Evolutionary conservation across 208 protist species (phyloP).

Genomic region (Acanthamoeba sp.): DNA sequence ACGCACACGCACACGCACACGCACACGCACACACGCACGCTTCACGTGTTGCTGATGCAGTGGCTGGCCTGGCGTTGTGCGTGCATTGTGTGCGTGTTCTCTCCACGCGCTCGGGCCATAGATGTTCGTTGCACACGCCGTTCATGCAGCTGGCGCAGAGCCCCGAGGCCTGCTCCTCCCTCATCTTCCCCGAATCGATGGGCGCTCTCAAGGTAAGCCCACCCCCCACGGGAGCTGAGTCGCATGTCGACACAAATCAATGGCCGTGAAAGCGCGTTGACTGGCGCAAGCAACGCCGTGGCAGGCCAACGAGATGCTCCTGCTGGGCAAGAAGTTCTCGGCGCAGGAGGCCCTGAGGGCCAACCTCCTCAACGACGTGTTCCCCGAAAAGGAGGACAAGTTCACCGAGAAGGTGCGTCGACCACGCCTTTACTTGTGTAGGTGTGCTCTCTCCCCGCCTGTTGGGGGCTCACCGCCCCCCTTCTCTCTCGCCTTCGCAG

Average conservation of each 20-base stretch:
- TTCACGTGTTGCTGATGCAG: no score
- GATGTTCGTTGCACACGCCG: constrained; percentile 63
- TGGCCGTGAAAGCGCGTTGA: no score
- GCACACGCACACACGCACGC: no score
- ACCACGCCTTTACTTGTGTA: neutral
- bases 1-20: no score
- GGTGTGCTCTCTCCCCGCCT: neutral
- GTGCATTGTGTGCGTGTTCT: neutral
- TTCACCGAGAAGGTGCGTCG: neutral
- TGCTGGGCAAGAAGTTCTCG: constrained; percentile 67
- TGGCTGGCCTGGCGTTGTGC: no score
- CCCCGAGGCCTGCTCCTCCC: constrained; percentile 73
- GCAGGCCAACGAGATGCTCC: constrained; percentile 67
- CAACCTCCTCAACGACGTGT: constrained; percentile 64
- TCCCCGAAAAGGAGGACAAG: constrained; percentile 27
- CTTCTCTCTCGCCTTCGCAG: neutral
- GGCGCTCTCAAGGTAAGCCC: constrained; percentile 26
- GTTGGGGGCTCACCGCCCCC: no score
- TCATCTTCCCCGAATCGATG: constrained; percentile 67
- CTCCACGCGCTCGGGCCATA: neutral
- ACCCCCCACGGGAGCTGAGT: neutral
- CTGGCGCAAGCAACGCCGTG: no score
- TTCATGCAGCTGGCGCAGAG: constrained; percentile 73
- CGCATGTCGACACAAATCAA: no score
- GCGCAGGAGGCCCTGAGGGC: constrained; percentile 48